Percentiles rank a stretch among this genome's conserved stretches.
Evolutionary conservation across 768 basidiomycete genomes (phyloP).

Genomic region (Tylopilus sp.): DNA sequence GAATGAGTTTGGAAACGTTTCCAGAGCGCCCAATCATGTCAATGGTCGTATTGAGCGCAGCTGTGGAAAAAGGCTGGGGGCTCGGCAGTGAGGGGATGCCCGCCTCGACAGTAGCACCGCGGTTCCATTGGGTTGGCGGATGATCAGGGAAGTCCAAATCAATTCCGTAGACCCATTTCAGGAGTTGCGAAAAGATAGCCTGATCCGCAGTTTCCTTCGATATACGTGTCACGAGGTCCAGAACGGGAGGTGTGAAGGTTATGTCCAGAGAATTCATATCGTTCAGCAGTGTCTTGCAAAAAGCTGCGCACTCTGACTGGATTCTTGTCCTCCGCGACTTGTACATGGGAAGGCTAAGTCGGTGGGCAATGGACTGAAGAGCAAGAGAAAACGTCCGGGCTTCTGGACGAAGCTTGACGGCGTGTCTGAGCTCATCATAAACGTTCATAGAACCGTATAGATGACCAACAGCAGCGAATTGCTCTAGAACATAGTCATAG

Average conservation of each 20-base stretch:
- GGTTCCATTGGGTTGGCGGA: conserved; percentile 36
- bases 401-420: conserved; percentile 43
- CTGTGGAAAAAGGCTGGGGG: conserved; percentile 53
- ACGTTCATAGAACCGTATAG: conserved; percentile 56
- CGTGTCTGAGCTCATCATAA: conserved; percentile 51
- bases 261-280: conserved; percentile 54
- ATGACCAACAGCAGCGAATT: conserved; percentile 77
- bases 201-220: conserved; percentile 59
- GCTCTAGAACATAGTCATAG: conserved; percentile 70
- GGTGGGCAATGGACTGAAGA: conserved; percentile 69
- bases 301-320: conserved; percentile 41
- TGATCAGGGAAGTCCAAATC: conserved; percentile 75
- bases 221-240: conserved; percentile 68
- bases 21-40: conserved; percentile 63
- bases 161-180: conserved; percentile 71
- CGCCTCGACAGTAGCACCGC: not conserved
- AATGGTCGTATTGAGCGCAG: conserved; percentile 69
- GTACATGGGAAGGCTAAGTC: conserved; percentile 57
- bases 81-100: conserved; percentile 12
- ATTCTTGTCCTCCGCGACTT: conserved; percentile 34
- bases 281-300: conserved; percentile 48
- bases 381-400: conserved; percentile 58
- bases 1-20: conserved; percentile 63
- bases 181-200: conserved; percentile 52
- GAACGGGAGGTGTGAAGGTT: conserved; percentile 52